Base-by-base conservation (phyloP, 768 basidiomycete species). In the Leccinum uliginosum region DNA sequence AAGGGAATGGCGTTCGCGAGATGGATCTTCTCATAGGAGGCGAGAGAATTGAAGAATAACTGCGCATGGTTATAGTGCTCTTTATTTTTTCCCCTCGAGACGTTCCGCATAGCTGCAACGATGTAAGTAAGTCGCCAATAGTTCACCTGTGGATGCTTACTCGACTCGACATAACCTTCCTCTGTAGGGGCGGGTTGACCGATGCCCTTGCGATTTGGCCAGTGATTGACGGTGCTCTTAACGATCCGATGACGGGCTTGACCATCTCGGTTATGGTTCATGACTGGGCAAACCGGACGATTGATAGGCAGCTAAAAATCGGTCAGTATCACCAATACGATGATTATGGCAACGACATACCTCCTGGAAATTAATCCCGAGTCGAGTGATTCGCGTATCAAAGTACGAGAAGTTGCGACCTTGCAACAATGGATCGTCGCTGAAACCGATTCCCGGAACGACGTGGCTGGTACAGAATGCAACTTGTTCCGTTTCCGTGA, bases 381-480 rank as follows among this genome's bases (percentile, higher is more conserved):
- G 73, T 21, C 93, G 83, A 4, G 83, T 80, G 50, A 92, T 78
- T 63, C 93, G 91, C 0, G 91, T 93, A 68, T 96, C 91, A 62
- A 86, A 82, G 74, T 95, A 94, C 0, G 85, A 87, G 72, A 93
- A 93, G 73, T 91, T 92, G 40, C 93, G 79, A 4, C 87, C 86
- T 73, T 89, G 87, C n/a, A 93, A 76, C 26, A 93, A 73, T 4
- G 90, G 90, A 63, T 92, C 89, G 66, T 89, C 81, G 62, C 83
- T 85, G 66, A 87, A 86, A 7, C 83, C 84, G 52, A 86, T 85
- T 7, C 83, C 84, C 4, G 84, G 85, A 8, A 86, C 84, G 27
- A 76, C 62, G 34, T 76, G 75, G 24, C 67, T 64, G 1, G 91
- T 95, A 71, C 90, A 95, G 71, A 93, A 95, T 0, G 92, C 93